phyloP scores from a whole-genome alignment of 1,284 basidiomycete species.

The Melampsora abietis-canadensis region DNA sequence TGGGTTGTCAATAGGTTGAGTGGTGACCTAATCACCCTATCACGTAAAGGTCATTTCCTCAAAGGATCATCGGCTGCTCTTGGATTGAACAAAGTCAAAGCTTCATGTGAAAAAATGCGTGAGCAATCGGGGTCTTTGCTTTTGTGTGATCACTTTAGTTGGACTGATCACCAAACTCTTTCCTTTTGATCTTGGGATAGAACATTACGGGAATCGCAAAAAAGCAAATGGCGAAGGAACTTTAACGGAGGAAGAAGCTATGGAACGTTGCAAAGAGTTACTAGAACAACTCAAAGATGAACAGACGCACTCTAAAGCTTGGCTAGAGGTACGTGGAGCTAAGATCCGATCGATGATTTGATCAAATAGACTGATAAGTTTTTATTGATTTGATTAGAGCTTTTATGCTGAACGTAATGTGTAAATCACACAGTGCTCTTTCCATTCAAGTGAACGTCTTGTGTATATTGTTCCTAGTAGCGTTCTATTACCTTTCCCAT shows the following conservation, averaged over 20 bases:
- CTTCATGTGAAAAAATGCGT: conserved; percentile 77
- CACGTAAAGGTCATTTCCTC: conserved; percentile 80
- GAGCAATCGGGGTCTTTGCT: not conserved
- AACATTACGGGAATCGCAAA: conserved; percentile 38
- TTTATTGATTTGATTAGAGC: conserved; percentile 7
- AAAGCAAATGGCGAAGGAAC: conserved; percentile 32
- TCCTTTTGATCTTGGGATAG: not conserved
- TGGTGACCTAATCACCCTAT: conserved; percentile 64
- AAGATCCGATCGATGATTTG: not conserved
- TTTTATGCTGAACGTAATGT: conserved; percentile 43
- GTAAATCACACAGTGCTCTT: not conserved
- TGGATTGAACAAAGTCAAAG: conserved; percentile 74
- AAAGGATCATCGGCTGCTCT: conserved; percentile 91
- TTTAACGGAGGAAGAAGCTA: conserved; percentile 28
- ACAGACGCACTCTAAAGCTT: conserved; percentile 33
- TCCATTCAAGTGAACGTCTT: not conserved
- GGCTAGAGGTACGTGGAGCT: conserved; percentile 26
- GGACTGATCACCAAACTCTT: not conserved
- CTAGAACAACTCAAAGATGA: conserved; percentile 41
- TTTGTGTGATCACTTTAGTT: not conserved
- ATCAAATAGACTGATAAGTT: not conserved
- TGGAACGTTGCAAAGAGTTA: conserved; percentile 23
- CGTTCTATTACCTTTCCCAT: not conserved
- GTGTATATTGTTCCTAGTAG: conserved; percentile 8
- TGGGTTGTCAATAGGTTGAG: not conserved